Conservation (phyloP, 306 rosid species). For the Castanopsis chinensis region DNA sequence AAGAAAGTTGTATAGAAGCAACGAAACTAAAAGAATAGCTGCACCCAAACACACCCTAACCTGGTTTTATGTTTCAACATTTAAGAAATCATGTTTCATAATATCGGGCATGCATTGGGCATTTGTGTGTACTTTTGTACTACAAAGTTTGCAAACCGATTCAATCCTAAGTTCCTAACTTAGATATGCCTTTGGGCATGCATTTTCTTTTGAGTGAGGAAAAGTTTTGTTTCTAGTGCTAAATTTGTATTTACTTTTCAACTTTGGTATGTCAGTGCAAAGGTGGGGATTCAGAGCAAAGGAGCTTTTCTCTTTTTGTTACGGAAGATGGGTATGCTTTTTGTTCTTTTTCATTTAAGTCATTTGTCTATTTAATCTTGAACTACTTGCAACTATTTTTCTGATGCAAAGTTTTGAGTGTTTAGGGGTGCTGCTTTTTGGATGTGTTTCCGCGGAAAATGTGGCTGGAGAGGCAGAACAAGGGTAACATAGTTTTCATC, state of each 20-base stretch:
- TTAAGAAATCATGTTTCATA: not conserved
- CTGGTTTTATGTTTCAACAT: not conserved
- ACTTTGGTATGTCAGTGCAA: constrained; percentile 53
- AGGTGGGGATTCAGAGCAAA: constrained; percentile 66
- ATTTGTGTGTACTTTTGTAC: not conserved
- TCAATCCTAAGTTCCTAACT: not conserved
- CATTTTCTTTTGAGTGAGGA: not conserved
- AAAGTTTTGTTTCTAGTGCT: not conserved
- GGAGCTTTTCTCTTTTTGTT: constrained; percentile 57
- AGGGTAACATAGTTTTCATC: constrained; percentile 45
- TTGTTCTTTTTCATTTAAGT: constrained; percentile 1
- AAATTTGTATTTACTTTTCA: constrained; percentile 1
- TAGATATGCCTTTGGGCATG: not conserved
- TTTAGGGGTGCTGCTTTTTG: constrained; percentile 66
- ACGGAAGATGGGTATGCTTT: constrained; percentile 59
- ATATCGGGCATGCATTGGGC: not conserved
- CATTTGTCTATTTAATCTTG: constrained; percentile 11
- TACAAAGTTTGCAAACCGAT: not conserved
- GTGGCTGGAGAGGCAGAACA: constrained; percentile 85
- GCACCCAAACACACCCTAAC: no score
- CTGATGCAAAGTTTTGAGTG: constrained; percentile 24
- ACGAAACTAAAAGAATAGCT: no score
- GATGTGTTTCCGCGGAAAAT: constrained; percentile 73
- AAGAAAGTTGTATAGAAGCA: no score
- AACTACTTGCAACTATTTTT: constrained; percentile 3